Conservation (phyloP, 2,329 filamentous ascomycete species). For the Calycina herbarum region DNA sequence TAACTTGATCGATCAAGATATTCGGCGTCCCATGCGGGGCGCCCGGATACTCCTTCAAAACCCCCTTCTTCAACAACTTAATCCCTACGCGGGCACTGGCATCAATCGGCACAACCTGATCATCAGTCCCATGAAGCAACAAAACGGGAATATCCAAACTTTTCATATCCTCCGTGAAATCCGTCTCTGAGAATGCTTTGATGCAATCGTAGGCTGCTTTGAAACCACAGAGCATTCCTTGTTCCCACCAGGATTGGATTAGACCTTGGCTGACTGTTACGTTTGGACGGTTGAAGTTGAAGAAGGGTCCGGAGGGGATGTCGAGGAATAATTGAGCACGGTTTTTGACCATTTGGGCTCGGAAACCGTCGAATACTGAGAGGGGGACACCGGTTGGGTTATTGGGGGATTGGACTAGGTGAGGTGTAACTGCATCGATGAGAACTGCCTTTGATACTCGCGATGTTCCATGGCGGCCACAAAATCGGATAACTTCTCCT, state of each 20-base stretch:
- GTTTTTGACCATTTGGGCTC: slow-evolving; percentile 39
- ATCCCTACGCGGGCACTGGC: slow-evolving; percentile 35
- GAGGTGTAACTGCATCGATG: slow-evolving; percentile 40
- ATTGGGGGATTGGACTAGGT: slow-evolving; percentile 38
- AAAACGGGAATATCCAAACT: slow-evolving; percentile 43
- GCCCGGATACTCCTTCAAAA: slow-evolving; percentile 43
- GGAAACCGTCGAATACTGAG: slow-evolving; percentile 43
- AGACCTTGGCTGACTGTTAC: slow-evolving; percentile 39
- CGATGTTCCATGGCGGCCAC: slow-evolving; percentile 40
- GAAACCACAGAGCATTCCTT: slow-evolving; percentile 43
- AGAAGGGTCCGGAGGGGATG: slow-evolving; percentile 40
- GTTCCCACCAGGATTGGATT: slow-evolving; percentile 43
- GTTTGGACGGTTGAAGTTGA: slow-evolving; percentile 39
- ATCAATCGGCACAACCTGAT: slow-evolving; percentile 43
- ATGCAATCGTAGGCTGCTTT: slow-evolving; percentile 43
- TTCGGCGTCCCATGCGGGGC: slow-evolving; percentile 43
- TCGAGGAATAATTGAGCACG: slow-evolving; percentile 41
- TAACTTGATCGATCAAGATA: slow-evolving; percentile 40
- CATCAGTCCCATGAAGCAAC: slow-evolving; percentile 44
- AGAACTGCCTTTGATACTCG: slow-evolving; percentile 44
- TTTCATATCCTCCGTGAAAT: slow-evolving; percentile 43
- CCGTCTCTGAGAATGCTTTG: slow-evolving; percentile 44
- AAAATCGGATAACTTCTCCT: slow-evolving; percentile 42
- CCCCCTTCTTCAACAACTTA: slow-evolving; percentile 41
- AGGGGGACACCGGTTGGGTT: slow-evolving; percentile 41